Conservation (phyloP, 306 rosid genomes). For the Sechiopsis laciniata region DNA sequence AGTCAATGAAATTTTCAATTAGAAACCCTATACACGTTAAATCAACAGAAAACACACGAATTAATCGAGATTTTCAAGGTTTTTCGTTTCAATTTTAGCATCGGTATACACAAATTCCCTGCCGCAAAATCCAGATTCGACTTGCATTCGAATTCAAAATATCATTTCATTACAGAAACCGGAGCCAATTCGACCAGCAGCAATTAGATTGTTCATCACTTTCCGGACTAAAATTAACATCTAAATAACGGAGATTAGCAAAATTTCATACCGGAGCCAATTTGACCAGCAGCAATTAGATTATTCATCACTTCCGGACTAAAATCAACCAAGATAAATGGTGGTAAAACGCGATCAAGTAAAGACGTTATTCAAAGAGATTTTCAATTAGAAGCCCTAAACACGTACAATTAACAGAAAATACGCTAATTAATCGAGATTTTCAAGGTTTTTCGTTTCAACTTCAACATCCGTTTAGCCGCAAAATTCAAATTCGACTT, state of each 20-base stretch:
- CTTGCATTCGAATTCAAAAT: not conserved
- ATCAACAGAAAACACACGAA: not conserved
- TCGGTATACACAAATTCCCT: not conserved
- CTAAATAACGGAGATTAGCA: no score
- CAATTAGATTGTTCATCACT: not conserved
- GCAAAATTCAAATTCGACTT: not conserved
- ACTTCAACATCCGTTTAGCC: not conserved
- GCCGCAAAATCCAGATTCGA: not conserved
- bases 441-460: conserved; percentile 15
- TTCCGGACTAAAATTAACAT: not conserved
- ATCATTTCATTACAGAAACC: not conserved
- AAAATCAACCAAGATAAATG: no score
- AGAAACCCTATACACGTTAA: not conserved
- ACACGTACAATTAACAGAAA: no score
- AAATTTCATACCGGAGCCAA: not conserved
- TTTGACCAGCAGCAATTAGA: not conserved
- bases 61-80: conserved; percentile 6
- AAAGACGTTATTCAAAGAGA: no score
- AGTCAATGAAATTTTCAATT: not conserved
- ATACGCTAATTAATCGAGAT: not conserved
- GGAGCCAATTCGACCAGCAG: not conserved
- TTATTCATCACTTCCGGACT: not conserved
- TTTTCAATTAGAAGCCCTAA: no score
- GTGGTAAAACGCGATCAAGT: no score
- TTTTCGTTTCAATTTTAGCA: not conserved